Evolutionary conservation across 2,329 filamentous ascomycete genomes (phyloP).

Genomic region (Huntiella bhutanensis): DNA sequence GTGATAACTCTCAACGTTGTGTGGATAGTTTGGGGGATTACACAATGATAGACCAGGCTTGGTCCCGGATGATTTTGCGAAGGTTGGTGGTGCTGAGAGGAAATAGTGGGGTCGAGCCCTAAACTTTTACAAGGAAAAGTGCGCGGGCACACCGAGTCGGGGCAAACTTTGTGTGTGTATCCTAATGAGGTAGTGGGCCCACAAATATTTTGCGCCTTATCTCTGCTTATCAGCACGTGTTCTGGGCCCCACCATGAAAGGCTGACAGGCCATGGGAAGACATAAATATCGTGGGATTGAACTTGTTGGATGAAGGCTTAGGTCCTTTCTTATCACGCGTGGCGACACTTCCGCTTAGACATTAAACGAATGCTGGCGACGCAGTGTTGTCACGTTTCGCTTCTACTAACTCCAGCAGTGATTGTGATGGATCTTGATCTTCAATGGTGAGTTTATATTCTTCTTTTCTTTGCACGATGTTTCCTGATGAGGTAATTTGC

Average conservation of each 20-base stretch:
- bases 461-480: slow-evolving; percentile 13
- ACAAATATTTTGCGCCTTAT: not conserved
- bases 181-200: not conserved
- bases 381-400: not conserved
- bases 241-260: not conserved
- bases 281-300: too few species aligned
- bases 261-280: too few species aligned
- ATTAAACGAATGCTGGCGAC: slow-evolving; percentile 17
- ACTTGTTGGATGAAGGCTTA: too few species aligned
- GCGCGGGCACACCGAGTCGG: slow-evolving; percentile 7
- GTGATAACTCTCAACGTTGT: slow-evolving; percentile 12
- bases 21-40: slow-evolving; percentile 11
- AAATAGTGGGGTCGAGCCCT: slow-evolving; percentile 11
- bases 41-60: slow-evolving; percentile 12
- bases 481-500: slow-evolving; percentile 97
- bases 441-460: slow-evolving; percentile 14
- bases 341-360: slow-evolving; percentile 2
- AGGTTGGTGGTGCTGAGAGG: slow-evolving; percentile 8
- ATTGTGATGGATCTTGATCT: not conserved
- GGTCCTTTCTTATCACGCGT: too few species aligned
- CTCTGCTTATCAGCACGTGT: not conserved
- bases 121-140: slow-evolving; percentile 10
- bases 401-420: not conserved
- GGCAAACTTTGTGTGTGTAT: slow-evolving; percentile 1
- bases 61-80: slow-evolving; percentile 11